Percentiles rank a stretch among this genome's conserved stretches.
Evolutionary conservation across 768 basidiomycete species (phyloP).

Genomic region (Amyloporia xantha): DNA sequence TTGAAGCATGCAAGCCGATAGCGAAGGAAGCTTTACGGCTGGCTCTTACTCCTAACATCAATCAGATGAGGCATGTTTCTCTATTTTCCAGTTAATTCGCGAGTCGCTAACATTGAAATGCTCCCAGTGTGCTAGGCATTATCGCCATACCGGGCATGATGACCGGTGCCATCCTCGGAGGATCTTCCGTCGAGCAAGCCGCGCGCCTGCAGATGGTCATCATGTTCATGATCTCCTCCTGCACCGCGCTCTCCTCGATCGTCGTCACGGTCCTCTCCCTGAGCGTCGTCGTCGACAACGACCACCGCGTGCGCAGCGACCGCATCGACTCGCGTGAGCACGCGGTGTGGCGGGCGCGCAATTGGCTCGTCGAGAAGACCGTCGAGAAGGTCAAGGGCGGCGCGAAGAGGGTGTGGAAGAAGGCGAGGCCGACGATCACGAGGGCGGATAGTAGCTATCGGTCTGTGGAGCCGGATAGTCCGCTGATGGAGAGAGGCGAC

Average conservation of each 20-base stretch:
- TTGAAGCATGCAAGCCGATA: slow-evolving; percentile 79
- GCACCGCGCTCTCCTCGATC: slow-evolving; percentile 66
- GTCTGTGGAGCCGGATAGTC: slow-evolving; percentile 4
- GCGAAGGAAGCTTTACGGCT: slow-evolving; percentile 73
- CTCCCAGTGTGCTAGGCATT: slow-evolving; percentile 63
- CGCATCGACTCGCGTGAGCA: slow-evolving; percentile 39
- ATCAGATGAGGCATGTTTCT: slow-evolving; percentile 67
- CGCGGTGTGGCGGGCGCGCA: slow-evolving; percentile 22
- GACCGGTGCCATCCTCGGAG: slow-evolving; percentile 87
- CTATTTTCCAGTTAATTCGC: background rate
- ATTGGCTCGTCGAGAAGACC: slow-evolving; percentile 22
- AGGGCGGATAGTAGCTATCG: slow-evolving; percentile 4
- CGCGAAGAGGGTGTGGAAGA: background rate
- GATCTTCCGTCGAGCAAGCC: slow-evolving; percentile 78
- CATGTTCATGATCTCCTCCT: slow-evolving; percentile 88
- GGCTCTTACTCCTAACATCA: slow-evolving; percentile 76
- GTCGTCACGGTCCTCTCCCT: slow-evolving; percentile 56
- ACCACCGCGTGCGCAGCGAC: slow-evolving; percentile 59
- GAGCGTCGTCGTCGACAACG: slow-evolving; percentile 55
- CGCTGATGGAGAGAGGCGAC: slow-evolving; percentile 2
- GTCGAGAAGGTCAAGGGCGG: slow-evolving; percentile 3
- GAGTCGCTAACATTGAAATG: background rate
- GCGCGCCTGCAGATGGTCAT: slow-evolving; percentile 88
- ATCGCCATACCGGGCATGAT: slow-evolving; percentile 88
- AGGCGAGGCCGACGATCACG: background rate